Conservation (phyloP, 805 yeast species). For the Wickerhamomyces bovis region DNA sequence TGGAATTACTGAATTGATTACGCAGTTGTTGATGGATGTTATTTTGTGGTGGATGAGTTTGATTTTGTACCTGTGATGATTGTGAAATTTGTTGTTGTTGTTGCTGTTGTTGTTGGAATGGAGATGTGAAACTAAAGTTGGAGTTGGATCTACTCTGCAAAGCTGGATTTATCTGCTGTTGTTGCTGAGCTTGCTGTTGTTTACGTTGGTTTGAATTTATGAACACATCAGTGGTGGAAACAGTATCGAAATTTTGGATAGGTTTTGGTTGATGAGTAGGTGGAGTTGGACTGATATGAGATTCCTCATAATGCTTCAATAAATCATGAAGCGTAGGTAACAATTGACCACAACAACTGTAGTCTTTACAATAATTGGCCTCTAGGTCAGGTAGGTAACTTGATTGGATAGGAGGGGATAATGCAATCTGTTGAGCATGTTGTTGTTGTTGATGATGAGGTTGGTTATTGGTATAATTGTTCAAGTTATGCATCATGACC, state of each 20-base stretch:
- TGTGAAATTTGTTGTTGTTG: slow-evolving; percentile 12
- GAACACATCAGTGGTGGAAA: slow-evolving; percentile 89
- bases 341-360: slow-evolving; percentile 89
- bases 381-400: slow-evolving; percentile 88
- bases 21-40: slow-evolving; percentile 14
- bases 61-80: slow-evolving; percentile 1
- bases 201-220: slow-evolving; percentile 32
- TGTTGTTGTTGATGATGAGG: slow-evolving; percentile 7
- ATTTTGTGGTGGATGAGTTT: slow-evolving; percentile 18
- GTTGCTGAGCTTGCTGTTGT: slow-evolving; percentile 19
- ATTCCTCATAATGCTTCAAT: slow-evolving; percentile 91
- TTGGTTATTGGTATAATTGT: slow-evolving; percentile 13
- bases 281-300: slow-evolving; percentile 71
- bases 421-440: slow-evolving; percentile 12
- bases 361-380: slow-evolving; percentile 94
- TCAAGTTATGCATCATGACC: slow-evolving; percentile 49
- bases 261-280: slow-evolving; percentile 42
- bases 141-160: slow-evolving; percentile 10
- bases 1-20: slow-evolving; percentile 7
- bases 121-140: slow-evolving; percentile 6
- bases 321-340: slow-evolving; percentile 92
- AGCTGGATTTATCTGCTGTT: slow-evolving; percentile 10
- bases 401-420: slow-evolving; percentile 61
- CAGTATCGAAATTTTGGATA: slow-evolving; percentile 74
- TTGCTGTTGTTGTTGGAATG: slow-evolving; percentile 10